These are phyloP conservation scores for Zygoascus biomembranicola DNA, from an alignment of 805 yeast species.

Conservation along the genomic window DNA sequence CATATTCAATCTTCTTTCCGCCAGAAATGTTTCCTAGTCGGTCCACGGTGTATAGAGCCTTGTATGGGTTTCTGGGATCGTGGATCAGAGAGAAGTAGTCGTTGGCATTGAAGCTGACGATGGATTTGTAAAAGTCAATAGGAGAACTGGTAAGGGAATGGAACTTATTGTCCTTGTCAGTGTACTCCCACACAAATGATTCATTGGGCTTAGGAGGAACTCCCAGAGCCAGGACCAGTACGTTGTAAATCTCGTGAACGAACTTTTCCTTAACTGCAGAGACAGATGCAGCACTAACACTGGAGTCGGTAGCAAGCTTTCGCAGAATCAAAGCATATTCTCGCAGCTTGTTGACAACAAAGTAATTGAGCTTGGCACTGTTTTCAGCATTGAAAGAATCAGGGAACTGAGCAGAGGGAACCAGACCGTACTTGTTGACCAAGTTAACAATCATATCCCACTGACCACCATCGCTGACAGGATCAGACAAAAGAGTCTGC, in stretches of 20 bases:
- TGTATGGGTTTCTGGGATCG: conserved; percentile 73
- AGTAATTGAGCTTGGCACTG: conserved; percentile 46
- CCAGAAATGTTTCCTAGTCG: conserved; percentile 65
- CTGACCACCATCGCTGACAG: conserved; percentile 82
- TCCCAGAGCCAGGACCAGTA: conserved; percentile 64
- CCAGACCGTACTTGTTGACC: conserved; percentile 71
- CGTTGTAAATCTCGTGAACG: conserved; percentile 57
- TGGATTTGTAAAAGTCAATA: conserved; percentile 43
- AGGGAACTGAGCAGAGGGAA: conserved; percentile 67
- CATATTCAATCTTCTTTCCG: conserved; percentile 53
- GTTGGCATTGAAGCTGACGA: conserved; percentile 42
- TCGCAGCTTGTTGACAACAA: conserved; percentile 62
- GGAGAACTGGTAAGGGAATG: conserved; percentile 45
- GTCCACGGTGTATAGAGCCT: conserved; percentile 61
- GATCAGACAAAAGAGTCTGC: conserved; percentile 55
- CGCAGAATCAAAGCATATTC: conserved; percentile 71
- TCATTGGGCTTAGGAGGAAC: conserved; percentile 70
- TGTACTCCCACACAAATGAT: conserved; percentile 64
- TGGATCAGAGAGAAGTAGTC: conserved; percentile 60
- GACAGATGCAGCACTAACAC: conserved; percentile 27
- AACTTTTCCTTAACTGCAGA: conserved; percentile 35
- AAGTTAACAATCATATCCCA: conserved; percentile 77
- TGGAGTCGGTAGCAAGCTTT: conserved; percentile 36
- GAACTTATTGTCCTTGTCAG: conserved; percentile 41
- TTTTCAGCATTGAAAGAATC: conserved; percentile 55